phyloP scores from a whole-genome alignment of 2,329 filamentous ascomycete species.

The Fusarium miscanthi region DNA sequence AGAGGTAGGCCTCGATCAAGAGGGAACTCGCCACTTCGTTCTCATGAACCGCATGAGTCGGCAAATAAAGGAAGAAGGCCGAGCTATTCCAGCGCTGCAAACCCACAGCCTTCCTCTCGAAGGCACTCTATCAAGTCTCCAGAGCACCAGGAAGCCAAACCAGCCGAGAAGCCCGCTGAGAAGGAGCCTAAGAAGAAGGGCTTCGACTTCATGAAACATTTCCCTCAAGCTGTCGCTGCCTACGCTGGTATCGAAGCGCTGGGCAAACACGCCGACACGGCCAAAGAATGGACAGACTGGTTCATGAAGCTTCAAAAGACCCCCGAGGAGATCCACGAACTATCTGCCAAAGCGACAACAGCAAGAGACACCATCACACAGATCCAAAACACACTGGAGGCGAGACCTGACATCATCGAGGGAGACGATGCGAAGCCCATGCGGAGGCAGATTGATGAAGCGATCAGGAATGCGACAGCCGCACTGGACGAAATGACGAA shows the following conservation, averaged over 20 bases:
- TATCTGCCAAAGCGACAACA: slow-evolving; percentile 44
- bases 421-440: slow-evolving; percentile 45
- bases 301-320: slow-evolving; percentile 48
- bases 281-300: slow-evolving; percentile 51
- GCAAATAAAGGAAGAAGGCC: background rate
- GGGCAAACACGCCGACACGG: slow-evolving; percentile 46
- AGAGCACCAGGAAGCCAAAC: background rate
- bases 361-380: slow-evolving; percentile 49
- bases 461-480: slow-evolving; percentile 42
- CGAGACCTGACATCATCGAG: slow-evolving; percentile 47
- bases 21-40: slow-evolving; percentile 5
- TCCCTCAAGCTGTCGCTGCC: slow-evolving; percentile 43
- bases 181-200: slow-evolving; percentile 2
- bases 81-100: background rate
- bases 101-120: background rate
- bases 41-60: background rate
- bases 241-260: slow-evolving; percentile 45
- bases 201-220: slow-evolving; percentile 32
- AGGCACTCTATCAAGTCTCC: background rate
- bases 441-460: slow-evolving; percentile 46
- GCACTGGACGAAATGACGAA: slow-evolving; percentile 47
- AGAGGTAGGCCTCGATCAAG: slow-evolving; percentile 26
- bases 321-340: slow-evolving; percentile 46
- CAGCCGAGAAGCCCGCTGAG: background rate
- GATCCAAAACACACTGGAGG: slow-evolving; percentile 45